These are phyloP conservation scores for Chlorella variabilis DNA, from an alignment of 163 green algal genomes.

Conservation along the genomic window DNA sequence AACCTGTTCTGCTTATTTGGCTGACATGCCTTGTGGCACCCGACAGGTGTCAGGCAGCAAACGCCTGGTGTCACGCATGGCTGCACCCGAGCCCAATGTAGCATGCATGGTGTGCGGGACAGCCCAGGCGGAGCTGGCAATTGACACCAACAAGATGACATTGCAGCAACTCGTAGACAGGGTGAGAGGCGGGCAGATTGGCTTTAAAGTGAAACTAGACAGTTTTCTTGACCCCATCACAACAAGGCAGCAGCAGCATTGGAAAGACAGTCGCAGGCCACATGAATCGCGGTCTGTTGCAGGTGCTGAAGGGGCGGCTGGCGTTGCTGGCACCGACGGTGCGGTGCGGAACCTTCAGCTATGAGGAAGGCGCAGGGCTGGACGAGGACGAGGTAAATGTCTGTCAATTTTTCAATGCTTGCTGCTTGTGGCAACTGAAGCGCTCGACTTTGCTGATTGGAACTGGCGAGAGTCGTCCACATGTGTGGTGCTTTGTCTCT, in stretches of 20 bases:
- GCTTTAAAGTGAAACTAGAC: no score
- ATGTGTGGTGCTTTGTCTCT: no score
- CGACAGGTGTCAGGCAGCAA: constrained; percentile 34
- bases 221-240: no score
- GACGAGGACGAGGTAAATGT: constrained; percentile 74
- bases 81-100: constrained; percentile 54
- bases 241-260: no score
- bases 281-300: no score
- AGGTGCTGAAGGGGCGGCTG: constrained; percentile 85
- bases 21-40: no score
- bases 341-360: constrained; percentile 62
- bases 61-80: constrained; percentile 59
- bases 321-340: constrained; percentile 77
- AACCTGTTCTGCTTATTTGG: no score
- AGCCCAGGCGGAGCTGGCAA: constrained; percentile 68
- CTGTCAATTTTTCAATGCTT: no score
- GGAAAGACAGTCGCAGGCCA: no score
- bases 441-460: no score
- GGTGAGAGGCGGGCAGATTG: constrained; percentile 26
- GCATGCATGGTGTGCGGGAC: constrained; percentile 90
- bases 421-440: no score
- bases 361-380: constrained; percentile 73
- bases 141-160: constrained; percentile 75
- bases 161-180: constrained; percentile 76
- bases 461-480: no score